Evolutionary conservation across 495 filamentous ascomycete genomes (phyloP).

Genomic region (Penicillium paradoxum): DNA sequence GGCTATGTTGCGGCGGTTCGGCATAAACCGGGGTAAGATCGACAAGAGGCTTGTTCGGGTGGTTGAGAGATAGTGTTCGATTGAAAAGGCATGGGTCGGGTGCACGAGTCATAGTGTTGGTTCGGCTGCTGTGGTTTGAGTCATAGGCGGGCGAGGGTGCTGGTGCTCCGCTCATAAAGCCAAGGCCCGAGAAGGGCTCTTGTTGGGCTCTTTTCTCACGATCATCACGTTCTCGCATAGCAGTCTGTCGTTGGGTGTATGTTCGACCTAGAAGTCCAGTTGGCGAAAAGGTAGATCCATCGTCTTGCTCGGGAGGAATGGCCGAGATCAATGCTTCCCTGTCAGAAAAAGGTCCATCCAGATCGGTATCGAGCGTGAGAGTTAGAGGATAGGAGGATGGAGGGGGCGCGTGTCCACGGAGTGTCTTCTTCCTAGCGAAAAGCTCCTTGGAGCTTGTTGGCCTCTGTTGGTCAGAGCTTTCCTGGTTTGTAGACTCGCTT

Average conservation of each 20-base stretch:
- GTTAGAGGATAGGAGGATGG: constrained; percentile 40
- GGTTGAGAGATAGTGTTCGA: constrained; percentile 28
- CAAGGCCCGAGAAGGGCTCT: constrained; percentile 21
- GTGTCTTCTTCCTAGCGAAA: constrained; percentile 32
- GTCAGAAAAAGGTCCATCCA: constrained; percentile 5
- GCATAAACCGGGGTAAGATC: constrained; percentile 70
- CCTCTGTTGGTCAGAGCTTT: constrained; percentile 14
- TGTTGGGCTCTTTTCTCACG: constrained; percentile 29
- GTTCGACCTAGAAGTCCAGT: constrained; percentile 57
- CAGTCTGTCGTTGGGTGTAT: constrained; percentile 57
- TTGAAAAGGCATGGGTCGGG: constrained; percentile 23
- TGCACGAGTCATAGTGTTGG: constrained; percentile 34
- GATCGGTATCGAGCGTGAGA: constrained; percentile 26
- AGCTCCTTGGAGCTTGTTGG: constrained; percentile 20
- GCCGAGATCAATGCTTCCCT: constrained; percentile 12
- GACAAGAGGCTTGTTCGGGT: constrained; percentile 59
- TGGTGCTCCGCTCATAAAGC: constrained; percentile 16
- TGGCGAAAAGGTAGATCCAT: constrained; percentile 49
- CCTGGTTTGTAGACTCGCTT: constrained; percentile 38
- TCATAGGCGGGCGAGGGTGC: constrained; percentile 6
- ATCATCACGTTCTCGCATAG: constrained; percentile 51
- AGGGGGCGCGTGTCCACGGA: constrained; percentile 40
- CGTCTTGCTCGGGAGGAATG: constrained; percentile 19
- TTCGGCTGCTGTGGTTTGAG: constrained; percentile 24
- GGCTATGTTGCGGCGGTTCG: constrained; percentile 66